Percentiles rank a stretch among this genome's conserved stretches.
Evolutionary conservation across 768 basidiomycete species (phyloP).

Genomic region (Tylopilus rubrobrunneus): DNA sequence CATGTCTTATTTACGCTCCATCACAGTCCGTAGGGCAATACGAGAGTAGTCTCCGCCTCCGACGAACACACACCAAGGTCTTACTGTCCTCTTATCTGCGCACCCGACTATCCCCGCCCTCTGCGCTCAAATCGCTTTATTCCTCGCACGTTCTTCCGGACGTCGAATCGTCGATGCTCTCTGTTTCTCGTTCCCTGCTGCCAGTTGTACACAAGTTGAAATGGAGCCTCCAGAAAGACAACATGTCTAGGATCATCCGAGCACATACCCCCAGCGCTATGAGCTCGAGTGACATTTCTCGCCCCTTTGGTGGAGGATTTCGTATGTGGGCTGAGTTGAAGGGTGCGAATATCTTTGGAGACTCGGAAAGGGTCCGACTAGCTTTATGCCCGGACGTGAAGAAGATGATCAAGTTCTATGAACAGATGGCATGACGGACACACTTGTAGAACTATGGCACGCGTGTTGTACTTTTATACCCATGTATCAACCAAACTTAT

Average conservation of each 20-base stretch:
- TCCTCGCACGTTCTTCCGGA: slow-evolving; percentile 57
- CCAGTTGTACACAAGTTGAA: slow-evolving; percentile 65
- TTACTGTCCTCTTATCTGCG: slow-evolving; percentile 53
- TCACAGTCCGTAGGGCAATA: slow-evolving; percentile 64
- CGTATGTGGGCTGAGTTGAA: slow-evolving; percentile 55
- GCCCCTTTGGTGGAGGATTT: slow-evolving; percentile 35
- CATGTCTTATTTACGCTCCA: slow-evolving; percentile 5
- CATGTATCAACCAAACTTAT: no score
- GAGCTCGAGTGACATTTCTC: slow-evolving; percentile 12
- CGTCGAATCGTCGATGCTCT: slow-evolving; percentile 53
- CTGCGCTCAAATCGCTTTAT: slow-evolving; percentile 43
- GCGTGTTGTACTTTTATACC: slow-evolving; percentile 1
- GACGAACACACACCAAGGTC: slow-evolving; percentile 49
- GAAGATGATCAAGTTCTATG: slow-evolving; percentile 59
- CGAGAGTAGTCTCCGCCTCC: slow-evolving; percentile 51
- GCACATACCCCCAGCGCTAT: slow-evolving; percentile 33
- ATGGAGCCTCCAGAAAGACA: slow-evolving; percentile 66
- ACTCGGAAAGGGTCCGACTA: slow-evolving; percentile 62
- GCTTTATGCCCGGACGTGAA: slow-evolving; percentile 65
- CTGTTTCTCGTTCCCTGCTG: slow-evolving; percentile 56
- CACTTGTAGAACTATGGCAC: not conserved
- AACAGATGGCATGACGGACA: slow-evolving; percentile 32
- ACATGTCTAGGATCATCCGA: slow-evolving; percentile 55
- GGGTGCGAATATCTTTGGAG: slow-evolving; percentile 48
- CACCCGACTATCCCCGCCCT: slow-evolving; percentile 38